phyloP scores from a whole-genome alignment of 2,329 filamentous ascomycete genomes.

The Graphiopsis chlorocephala region DNA sequence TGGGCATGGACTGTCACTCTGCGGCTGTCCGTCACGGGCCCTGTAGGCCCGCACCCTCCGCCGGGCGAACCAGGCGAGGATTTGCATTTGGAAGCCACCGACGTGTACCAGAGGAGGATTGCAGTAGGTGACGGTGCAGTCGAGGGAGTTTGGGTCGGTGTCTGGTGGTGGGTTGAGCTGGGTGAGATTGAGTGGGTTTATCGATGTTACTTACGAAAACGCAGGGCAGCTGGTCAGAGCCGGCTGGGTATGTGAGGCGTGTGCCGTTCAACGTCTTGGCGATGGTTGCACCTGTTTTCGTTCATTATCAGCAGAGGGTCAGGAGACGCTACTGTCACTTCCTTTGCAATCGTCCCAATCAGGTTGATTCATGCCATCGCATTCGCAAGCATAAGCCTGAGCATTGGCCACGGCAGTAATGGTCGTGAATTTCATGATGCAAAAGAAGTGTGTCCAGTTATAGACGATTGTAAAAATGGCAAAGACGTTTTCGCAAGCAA shows the following conservation, averaged over 20 bases:
- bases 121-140: background rate
- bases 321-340: background rate
- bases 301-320: background rate
- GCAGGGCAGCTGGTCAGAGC: background rate
- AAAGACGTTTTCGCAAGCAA: background rate
- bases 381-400: background rate
- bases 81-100: too few species aligned
- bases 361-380: background rate
- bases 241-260: background rate
- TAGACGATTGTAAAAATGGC: background rate
- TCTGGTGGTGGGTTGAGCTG: background rate
- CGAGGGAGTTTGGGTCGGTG: background rate
- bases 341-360: background rate
- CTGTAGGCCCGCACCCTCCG: background rate
- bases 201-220: background rate
- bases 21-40: too few species aligned
- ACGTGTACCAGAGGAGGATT: too few species aligned
- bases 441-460: background rate
- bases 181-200: too few species aligned
- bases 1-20: background rate
- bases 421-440: background rate
- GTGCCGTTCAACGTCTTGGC: background rate
- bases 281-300: background rate
- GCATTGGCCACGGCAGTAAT: background rate
- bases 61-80: background rate